Conservation (phyloP, 805 yeast species). For the Candida arabinofermentans region DNA sequence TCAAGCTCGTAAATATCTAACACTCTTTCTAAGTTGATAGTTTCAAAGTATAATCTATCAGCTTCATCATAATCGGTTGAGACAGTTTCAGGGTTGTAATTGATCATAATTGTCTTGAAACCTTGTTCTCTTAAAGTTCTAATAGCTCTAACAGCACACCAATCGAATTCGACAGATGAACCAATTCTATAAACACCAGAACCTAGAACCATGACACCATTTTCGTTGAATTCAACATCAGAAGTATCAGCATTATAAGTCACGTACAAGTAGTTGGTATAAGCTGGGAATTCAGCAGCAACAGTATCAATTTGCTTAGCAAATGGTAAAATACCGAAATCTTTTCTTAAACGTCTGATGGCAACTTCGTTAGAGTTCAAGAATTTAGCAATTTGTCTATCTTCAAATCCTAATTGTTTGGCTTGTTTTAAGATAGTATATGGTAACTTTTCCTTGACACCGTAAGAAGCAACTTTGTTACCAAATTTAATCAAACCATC, state of each 20-base stretch:
- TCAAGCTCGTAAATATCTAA: constrained; percentile 96
- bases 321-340: constrained; percentile 82
- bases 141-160: constrained; percentile 99
- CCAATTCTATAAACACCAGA: constrained; percentile 99
- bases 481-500: constrained; percentile 72
- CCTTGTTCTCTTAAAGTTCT: constrained; percentile 87
- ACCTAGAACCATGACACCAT: constrained; percentile 92
- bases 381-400: constrained; percentile 90
- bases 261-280: constrained; percentile 91
- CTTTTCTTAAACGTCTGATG: constrained; percentile 82
- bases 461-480: constrained; percentile 52
- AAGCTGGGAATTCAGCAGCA: constrained; percentile 98
- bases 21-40: constrained; percentile 86
- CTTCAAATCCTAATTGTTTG: constrained; percentile 95
- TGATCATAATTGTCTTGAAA: constrained; percentile 89
- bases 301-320: constrained; percentile 96
- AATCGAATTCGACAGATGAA: constrained; percentile 96
- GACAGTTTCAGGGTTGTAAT: constrained; percentile 98
- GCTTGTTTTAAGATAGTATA: constrained; percentile 68
- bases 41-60: constrained; percentile 91
- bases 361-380: constrained; percentile 89
- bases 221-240: constrained; percentile 81
- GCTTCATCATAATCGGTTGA: constrained; percentile 98
- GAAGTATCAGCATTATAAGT: constrained; percentile 88
- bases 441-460: constrained; percentile 60